These are phyloP conservation scores for Mycena sp. DNA, from an alignment of 1,284 basidiomycete genomes.

Conservation along the genomic window DNA sequence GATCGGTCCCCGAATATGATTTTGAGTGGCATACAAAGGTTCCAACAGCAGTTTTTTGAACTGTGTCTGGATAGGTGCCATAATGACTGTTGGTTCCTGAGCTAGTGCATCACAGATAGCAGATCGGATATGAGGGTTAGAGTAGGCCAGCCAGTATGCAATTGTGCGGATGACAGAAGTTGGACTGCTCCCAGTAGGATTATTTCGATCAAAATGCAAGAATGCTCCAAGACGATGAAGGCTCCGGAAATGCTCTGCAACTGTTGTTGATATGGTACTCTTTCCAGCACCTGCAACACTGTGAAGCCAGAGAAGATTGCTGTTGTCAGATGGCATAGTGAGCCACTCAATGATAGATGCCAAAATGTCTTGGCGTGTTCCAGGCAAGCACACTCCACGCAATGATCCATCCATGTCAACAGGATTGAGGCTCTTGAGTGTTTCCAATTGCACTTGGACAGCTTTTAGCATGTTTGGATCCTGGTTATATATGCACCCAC, in stretches of 20 bases:
- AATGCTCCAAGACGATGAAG: not conserved
- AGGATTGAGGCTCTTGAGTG: not conserved
- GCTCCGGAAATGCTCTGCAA: not conserved
- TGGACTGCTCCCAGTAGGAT: not conserved
- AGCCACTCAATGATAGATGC: not conserved
- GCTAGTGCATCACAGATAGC: not conserved
- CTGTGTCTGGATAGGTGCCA: not conserved
- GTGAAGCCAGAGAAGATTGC: not conserved
- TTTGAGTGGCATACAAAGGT: not conserved
- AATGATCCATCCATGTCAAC: not conserved
- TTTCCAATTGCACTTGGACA: not conserved
- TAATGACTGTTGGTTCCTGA: not conserved
- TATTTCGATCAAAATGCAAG: not conserved
- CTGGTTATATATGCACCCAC: too few relatives aligned
- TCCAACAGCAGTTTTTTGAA: not conserved
- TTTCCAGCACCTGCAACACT: not conserved
- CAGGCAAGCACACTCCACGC: not conserved
- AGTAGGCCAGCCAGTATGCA: not conserved
- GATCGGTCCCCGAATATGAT: not conserved
- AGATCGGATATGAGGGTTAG: not conserved
- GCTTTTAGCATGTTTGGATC: too few relatives aligned
- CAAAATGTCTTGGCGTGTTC: not conserved
- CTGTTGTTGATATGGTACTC: constrained; percentile 1
- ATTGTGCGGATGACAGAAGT: not conserved
- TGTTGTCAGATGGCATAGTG: not conserved